Percentiles rank a stretch among this genome's conserved stretches.
Conservation (phyloP, 768 basidiomycete genomes). For the Agrocybe praecox region DNA sequence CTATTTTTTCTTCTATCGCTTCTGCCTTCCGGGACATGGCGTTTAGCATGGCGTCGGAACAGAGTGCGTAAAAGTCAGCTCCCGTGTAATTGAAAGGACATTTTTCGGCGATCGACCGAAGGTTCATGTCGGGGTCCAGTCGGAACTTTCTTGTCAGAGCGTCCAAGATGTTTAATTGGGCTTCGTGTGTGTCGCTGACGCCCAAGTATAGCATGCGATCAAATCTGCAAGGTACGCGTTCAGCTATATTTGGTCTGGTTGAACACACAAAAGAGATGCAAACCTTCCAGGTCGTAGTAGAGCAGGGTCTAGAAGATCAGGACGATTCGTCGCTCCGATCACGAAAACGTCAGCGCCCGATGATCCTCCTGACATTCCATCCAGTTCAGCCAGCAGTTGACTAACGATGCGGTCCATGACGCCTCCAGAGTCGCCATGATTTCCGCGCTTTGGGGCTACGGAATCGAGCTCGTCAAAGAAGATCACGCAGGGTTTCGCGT, state of each 20-base stretch:
- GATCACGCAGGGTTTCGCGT: constrained; percentile 92
- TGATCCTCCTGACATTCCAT: constrained; percentile 77
- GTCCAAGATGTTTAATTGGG: constrained; percentile 83
- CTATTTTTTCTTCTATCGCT: constrained; percentile 74
- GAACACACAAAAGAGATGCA: constrained; percentile 33
- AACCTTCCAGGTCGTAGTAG: constrained; percentile 87
- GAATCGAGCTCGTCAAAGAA: constrained; percentile 98
- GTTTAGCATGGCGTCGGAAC: constrained; percentile 94
- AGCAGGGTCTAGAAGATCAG: constrained; percentile 89
- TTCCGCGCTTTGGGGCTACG: constrained; percentile 92
- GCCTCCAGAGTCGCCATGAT: constrained; percentile 94
- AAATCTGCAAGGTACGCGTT: constrained; percentile 58
- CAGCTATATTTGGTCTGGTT: neutral
- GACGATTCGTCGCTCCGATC: constrained; percentile 94
- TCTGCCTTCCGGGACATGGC: constrained; percentile 91
- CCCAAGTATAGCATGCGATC: constrained; percentile 97
- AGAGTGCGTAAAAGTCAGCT: constrained; percentile 97
- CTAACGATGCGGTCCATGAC: constrained; percentile 99
- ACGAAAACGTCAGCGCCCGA: constrained; percentile 83
- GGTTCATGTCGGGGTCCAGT: constrained; percentile 66
- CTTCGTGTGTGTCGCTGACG: constrained; percentile 83
- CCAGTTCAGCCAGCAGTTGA: constrained; percentile 90
- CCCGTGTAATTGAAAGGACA: constrained; percentile 97
- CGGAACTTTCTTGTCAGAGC: constrained; percentile 94
- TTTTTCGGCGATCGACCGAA: constrained; percentile 61